Evolutionary conservation across 768 basidiomycete genomes (phyloP), one percentile per base, ranked within the genome.

Genomic region (Sporobolomyces phaffii): DNA sequence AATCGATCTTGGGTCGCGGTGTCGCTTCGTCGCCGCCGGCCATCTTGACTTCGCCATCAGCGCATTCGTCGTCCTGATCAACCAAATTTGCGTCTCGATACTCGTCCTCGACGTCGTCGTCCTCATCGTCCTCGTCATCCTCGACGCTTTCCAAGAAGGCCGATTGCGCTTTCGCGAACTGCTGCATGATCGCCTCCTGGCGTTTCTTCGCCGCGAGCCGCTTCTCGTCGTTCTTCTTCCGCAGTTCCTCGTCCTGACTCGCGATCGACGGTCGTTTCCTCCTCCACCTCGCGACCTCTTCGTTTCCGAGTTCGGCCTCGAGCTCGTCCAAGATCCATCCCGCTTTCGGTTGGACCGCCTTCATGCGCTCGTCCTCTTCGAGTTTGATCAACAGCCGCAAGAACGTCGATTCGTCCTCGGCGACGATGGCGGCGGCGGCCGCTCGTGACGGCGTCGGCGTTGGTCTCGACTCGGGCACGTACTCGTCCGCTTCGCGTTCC

Each of bases 141-240:
- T 82, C 83, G 56, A 89, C 87, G 15, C 43, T 64, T 75, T 84
- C 82, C 4, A 89, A 85, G 76, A 93, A 90, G 70, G 86, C 88
- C 34, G 86, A 87, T 75, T 97, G 93, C 74, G 92, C 89, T 29
- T 87, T 86, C 74, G 90, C 91, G 85, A 98, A 97, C 79, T 96
- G 87, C 74, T 86, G 84, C 91, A 99, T 90, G 74, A 99, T 90
- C 0, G 89, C 87, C 66, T 88, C 89, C 76, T 96, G 88, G n/a
- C 93, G 82, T 17, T 85, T 88, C 76, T 91, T 91, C 11, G 90
- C 91, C 7, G 91, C 90, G 33, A 81, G 82, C 76, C 90, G 90
- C 81, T 87, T 89, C 47, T 84, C 83, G 62, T 86, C 86, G 10
- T 58, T 60, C 64, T 85, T 87, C 22, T 20, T 43, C 4, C 73